Evolutionary conservation across 257 asterid species (phyloP).

Genomic region (Solanum verrucosum): DNA sequence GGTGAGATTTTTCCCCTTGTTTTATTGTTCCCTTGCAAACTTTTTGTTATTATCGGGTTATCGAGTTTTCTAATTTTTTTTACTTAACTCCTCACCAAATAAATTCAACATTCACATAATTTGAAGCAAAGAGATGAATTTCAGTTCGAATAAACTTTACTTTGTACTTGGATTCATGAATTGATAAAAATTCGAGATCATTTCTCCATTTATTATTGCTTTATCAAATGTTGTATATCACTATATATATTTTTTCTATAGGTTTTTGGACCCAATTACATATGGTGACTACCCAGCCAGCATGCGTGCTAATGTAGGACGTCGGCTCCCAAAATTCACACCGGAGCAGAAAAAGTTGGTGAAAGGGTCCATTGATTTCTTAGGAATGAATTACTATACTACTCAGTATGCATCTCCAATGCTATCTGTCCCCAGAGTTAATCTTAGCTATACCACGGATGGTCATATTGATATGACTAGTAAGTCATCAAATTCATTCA

Average conservation of each 20-base stretch:
- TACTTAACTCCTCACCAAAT: not conserved
- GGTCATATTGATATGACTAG: conserved; percentile 9
- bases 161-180: not conserved
- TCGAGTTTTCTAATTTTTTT: not conserved
- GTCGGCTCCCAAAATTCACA: conserved; percentile 15
- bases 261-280: conserved; percentile 20
- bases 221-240: not conserved
- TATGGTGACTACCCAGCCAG: conserved; percentile 19
- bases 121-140: not conserved
- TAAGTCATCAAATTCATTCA: conserved; percentile 2
- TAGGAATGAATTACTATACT: conserved; percentile 19
- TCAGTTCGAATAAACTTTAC: not conserved
- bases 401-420: conserved; percentile 16
- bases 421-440: conserved; percentile 3
- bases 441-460: conserved; percentile 17
- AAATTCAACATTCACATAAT: not conserved
- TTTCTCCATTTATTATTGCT: not conserved
- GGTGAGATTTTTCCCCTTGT: conserved; percentile 1
- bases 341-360: conserved; percentile 2
- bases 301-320: conserved; percentile 8
- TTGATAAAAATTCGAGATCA: not conserved
- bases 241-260: not conserved
- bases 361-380: conserved; percentile 11
- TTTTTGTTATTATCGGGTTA: not conserved
- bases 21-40: not conserved